These are phyloP conservation scores for Oryza meyeriana DNA, from an alignment of 176 grass and related monocot species.

Conservation along the genomic window DNA sequence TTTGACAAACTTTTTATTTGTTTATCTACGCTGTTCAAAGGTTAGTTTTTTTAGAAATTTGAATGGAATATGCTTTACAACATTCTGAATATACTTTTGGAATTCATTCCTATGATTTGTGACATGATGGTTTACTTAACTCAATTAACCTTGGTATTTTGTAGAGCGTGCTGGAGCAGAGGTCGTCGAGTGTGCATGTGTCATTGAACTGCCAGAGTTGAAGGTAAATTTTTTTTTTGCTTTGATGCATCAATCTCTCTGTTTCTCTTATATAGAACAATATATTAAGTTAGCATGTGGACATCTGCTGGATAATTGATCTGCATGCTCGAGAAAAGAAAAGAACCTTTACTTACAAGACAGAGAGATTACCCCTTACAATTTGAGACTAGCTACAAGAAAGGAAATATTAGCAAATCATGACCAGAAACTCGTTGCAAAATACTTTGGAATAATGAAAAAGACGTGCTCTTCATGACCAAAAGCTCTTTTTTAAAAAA, in stretches of 20 bases:
- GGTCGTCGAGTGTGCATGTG: slow-evolving; percentile 86
- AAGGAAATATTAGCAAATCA: neutral
- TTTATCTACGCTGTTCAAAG: neutral
- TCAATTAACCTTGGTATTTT: slow-evolving; percentile 3
- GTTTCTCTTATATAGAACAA: neutral
- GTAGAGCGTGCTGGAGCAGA: slow-evolving; percentile 86
- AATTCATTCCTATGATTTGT: neutral
- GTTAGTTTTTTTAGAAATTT: neutral
- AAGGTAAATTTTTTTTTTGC: slow-evolving; percentile 46
- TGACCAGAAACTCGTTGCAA: neutral
- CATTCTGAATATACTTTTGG: neutral
- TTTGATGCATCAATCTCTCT: neutral
- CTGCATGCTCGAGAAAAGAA: neutral
- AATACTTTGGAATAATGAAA: neutral
- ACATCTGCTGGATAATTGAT: neutral
- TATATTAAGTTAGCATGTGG: neutral
- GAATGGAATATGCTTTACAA: neutral
- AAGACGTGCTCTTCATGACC: neutral
- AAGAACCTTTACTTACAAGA: neutral
- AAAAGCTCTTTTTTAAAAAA: neutral
- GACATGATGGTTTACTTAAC: slow-evolving; percentile 8
- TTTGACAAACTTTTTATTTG: neutral
- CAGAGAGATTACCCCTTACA: neutral
- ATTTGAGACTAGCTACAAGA: slow-evolving; percentile 1
- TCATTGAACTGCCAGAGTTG: slow-evolving; percentile 87